Base-by-base conservation (phyloP, 768 basidiomycete genomes). In the Macrolepiota albuminosa region DNA sequence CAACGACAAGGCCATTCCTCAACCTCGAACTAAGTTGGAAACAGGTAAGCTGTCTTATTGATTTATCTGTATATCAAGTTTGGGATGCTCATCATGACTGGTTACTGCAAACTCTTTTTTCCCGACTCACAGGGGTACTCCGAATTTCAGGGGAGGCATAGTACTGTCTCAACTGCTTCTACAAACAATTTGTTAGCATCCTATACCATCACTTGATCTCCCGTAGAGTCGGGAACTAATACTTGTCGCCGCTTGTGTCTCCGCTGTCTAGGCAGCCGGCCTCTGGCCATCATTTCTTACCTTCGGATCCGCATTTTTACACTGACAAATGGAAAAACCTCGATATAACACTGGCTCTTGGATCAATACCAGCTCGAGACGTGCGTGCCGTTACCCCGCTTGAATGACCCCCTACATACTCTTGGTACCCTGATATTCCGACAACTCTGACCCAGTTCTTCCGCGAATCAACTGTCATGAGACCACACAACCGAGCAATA, bases 391-490 rank as follows among this genome's bases (percentile, higher is more conserved):
- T 51, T 45, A n/a, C 47, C 53, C 53, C 42, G 51, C 26, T 58
- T 40, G 24, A 50, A 43, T 33, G 45, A 49, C 39, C 18, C 40
- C 54, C 6, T 10, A 6, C 8, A 18, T 40, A 39, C 21, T 29
- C 14, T 18, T 42, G 37, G 16, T 39, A 16, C 18, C 40, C 36
- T 46, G 40, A 40, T 31, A 3, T 26, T 49, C 57, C 33, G 29
- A 46, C 6, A 31, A 57, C 14, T 47, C 9, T 47, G 18, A 8
- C 9, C 21, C 6, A 52, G 37, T 55, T 57, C 54, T 26, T 46
- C 61, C 64, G 64, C 46, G 37, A 59, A 63, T 65, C 45, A 50
- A 56, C 64, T 61, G 59, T 55, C 47, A 36, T 48, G 16, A 10
- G 54, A 56, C 11, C 40, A 37, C 59, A 21, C 10, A 14, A 34